Evolutionary conservation across 306 rosid genomes (phyloP), one percentile per base, ranked within the genome.

Genomic region (Trifolium subterraneum): DNA sequence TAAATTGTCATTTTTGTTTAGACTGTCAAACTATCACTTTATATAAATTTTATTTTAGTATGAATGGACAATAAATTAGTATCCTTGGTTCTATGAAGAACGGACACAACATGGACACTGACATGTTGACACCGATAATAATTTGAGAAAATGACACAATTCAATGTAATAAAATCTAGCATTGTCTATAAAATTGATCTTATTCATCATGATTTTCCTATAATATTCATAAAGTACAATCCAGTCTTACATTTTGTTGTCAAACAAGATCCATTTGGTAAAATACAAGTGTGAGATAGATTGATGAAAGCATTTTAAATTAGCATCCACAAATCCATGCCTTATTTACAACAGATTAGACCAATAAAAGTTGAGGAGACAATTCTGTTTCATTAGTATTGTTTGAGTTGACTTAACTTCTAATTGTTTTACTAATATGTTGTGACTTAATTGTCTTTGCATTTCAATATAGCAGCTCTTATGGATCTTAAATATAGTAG

Each of bases 321-420:
- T 20, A 54, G 14, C 60, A 54, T 54, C 60, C 14, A 13, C 29
- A 54, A 54, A 54, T 19, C 60, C 29, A 19, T 54, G 60, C 15
- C 29, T 54, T 54, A 54, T 54, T 54, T 54, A 19, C 29, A 19
- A 54, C 25, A 8, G 6, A 52, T 8, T 18, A 8, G 14, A 19
- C 14, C 60, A 51, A 51, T 2, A 62, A 68, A 14, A 8, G n/a
- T 69, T 36, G 16, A 48, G 11, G 58, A 39, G 8, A 20, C 35
- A 23, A 23, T 19, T 22, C 12, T 55, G 27, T 13, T 54, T 10
- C 54, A 10, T 15, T 36, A 14, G 31, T 29, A 18, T 39, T 18
- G 35, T 78, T 71, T 71, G 62, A 71, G 29, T 58, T 78, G 19
- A 19, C 48, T 25, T 55, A 38, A 62, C 51, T 50, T 38, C 48